Conservation (phyloP, 2,329 filamentous ascomycete genomes). For the Xylariales sp. region DNA sequence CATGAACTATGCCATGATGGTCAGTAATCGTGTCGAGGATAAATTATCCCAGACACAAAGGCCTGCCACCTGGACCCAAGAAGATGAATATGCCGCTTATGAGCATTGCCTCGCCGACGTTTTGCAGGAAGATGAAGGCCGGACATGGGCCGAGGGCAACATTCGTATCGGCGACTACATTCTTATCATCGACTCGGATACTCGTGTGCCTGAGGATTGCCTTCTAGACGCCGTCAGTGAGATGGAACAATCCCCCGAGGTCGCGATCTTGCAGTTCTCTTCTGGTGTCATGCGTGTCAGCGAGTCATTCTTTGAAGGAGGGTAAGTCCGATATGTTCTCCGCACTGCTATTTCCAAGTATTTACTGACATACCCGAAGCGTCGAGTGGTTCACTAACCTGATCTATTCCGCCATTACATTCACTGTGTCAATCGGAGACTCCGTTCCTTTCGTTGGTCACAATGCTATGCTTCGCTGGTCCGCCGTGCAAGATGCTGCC, state of each 20-base stretch:
- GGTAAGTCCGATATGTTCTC: slow-evolving; percentile 43
- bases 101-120: slow-evolving; percentile 73
- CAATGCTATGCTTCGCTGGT: slow-evolving; percentile 81
- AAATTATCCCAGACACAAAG: slow-evolving; percentile 70
- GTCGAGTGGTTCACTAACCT: slow-evolving; percentile 80
- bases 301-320: slow-evolving; percentile 75
- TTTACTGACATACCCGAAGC: slow-evolving; percentile 53
- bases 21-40: slow-evolving; percentile 77
- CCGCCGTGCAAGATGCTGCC: slow-evolving; percentile 77
- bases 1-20: slow-evolving; percentile 77
- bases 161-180: slow-evolving; percentile 89
- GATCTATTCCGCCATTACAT: slow-evolving; percentile 81
- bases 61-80: slow-evolving; percentile 71
- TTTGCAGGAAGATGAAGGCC: slow-evolving; percentile 71
- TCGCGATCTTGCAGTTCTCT: slow-evolving; percentile 82
- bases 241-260: slow-evolving; percentile 82
- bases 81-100: slow-evolving; percentile 75
- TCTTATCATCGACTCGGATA: slow-evolving; percentile 81
- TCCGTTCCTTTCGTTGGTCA: slow-evolving; percentile 85
- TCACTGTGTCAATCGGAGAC: slow-evolving; percentile 80
- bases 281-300: slow-evolving; percentile 85
- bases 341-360: background rate
- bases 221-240: slow-evolving; percentile 83
- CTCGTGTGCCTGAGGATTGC: slow-evolving; percentile 80
- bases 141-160: slow-evolving; percentile 85